Evolutionary conservation across 805 yeast species (phyloP).

Genomic region (Ogataea allantospora): DNA sequence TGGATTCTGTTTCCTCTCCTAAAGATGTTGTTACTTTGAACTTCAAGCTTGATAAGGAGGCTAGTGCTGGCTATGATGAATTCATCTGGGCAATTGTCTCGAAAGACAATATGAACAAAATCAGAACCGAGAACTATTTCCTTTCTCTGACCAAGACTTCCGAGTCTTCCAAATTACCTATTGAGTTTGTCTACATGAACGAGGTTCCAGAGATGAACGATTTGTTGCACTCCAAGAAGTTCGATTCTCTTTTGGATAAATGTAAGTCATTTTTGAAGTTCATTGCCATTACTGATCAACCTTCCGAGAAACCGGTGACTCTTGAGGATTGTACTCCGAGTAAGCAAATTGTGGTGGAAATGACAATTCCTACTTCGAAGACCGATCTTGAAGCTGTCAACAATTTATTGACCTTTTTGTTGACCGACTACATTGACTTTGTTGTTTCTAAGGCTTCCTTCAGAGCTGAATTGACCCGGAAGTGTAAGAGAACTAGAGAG

Average conservation of each 20-base stretch:
- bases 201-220: constrained; percentile 83
- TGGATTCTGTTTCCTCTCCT: constrained; percentile 54
- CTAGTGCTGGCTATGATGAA: constrained; percentile 51
- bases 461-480: constrained; percentile 74
- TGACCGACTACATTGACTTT: constrained; percentile 35
- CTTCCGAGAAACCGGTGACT: constrained; percentile 64
- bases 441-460: constrained; percentile 45
- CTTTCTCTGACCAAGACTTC: constrained; percentile 81
- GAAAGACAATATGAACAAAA: constrained; percentile 75
- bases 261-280: constrained; percentile 51
- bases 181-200: constrained; percentile 80
- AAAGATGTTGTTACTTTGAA: constrained; percentile 61
- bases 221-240: constrained; percentile 51
- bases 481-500: constrained; percentile 75
- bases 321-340: constrained; percentile 53
- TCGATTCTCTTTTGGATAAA: constrained; percentile 41
- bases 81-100: constrained; percentile 83
- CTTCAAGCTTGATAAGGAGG: constrained; percentile 50
- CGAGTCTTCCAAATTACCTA: constrained; percentile 69
- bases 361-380: constrained; percentile 48
- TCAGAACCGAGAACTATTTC: constrained; percentile 75
- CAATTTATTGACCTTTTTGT: constrained; percentile 60
- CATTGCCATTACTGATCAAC: constrained; percentile 83
- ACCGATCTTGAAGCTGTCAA: constrained; percentile 51
- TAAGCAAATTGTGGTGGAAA: constrained; percentile 54